phyloP scores from a whole-genome alignment of 1,139 yeast genomes.

The Scheffersomyces illinoinensis region DNA sequence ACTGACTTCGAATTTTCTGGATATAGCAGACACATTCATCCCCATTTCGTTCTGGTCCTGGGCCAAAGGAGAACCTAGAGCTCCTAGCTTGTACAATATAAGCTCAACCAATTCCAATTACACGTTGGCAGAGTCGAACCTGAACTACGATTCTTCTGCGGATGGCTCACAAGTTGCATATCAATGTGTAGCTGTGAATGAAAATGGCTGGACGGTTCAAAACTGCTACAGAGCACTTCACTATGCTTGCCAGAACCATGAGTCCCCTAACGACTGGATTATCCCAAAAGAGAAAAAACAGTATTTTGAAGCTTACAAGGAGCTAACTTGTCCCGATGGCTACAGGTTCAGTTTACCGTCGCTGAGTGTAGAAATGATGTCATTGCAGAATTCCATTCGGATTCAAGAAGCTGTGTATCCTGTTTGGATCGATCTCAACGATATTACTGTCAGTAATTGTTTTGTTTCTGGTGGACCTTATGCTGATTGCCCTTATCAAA shows the following conservation, averaged over 20 bases:
- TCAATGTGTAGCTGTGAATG: slow-evolving; percentile 60
- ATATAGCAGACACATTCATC: slow-evolving; percentile 22
- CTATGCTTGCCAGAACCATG: slow-evolving; percentile 55
- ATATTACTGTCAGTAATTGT: slow-evolving; percentile 70
- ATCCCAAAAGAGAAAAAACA: slow-evolving; percentile 33
- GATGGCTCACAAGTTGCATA: slow-evolving; percentile 36
- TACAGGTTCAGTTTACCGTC: slow-evolving; percentile 59
- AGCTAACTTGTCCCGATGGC: slow-evolving; percentile 49
- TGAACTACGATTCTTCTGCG: slow-evolving; percentile 8
- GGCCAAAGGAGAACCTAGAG: slow-evolving; percentile 56
- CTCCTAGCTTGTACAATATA: slow-evolving; percentile 10
- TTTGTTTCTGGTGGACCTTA: slow-evolving; percentile 87
- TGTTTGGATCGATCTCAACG: slow-evolving; percentile 85
- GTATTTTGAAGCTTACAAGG: slow-evolving; percentile 53
- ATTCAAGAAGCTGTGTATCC: slow-evolving; percentile 24
- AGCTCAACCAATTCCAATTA: slow-evolving; percentile 4
- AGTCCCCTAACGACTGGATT: slow-evolving; percentile 49
- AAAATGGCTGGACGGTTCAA: slow-evolving; percentile 56
- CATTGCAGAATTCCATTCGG: slow-evolving; percentile 27
- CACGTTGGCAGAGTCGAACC: not conserved
- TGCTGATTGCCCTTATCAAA: slow-evolving; percentile 76
- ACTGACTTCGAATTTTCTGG: slow-evolving; percentile 1
- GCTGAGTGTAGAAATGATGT: slow-evolving; percentile 39
- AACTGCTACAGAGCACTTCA: slow-evolving; percentile 60
- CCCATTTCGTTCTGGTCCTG: slow-evolving; percentile 66